These are phyloP conservation scores for Rhazya stricta DNA, from an alignment of 257 asterid genomes.

Conservation along the genomic window DNA sequence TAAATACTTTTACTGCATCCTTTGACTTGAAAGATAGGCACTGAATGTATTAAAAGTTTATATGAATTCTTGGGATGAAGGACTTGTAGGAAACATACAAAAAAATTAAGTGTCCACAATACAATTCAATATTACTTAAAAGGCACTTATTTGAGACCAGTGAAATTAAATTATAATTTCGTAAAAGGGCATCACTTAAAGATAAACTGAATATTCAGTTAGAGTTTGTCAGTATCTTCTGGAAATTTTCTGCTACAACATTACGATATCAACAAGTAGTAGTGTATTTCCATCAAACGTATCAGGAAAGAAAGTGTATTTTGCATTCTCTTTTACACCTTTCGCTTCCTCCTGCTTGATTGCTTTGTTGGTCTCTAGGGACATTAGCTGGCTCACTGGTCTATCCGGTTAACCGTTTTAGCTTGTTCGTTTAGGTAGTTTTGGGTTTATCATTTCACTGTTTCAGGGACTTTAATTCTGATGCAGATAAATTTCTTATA, in stretches of 20 bases:
- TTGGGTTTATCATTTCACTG: neutral
- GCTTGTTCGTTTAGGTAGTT: neutral
- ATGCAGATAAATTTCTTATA: constrained; percentile 2
- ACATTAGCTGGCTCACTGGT: neutral
- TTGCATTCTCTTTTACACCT: neutral
- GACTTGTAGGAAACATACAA: neutral
- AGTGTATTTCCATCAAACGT: neutral
- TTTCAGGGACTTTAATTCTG: neutral
- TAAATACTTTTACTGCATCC: too few relatives aligned
- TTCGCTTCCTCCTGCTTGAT: too few relatives aligned
- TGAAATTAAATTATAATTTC: neutral
- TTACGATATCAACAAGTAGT: neutral
- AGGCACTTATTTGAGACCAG: neutral
- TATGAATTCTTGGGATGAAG: neutral
- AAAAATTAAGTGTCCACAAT: too few relatives aligned
- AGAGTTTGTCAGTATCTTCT: neutral
- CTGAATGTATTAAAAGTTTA: too few relatives aligned
- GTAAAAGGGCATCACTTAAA: neutral
- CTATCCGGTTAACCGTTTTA: neutral
- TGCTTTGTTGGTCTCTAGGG: neutral
- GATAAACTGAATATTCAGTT: neutral
- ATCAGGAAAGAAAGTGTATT: neutral
- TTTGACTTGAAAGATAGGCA: too few relatives aligned
- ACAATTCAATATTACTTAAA: too few relatives aligned
- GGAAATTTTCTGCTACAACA: neutral